Conservation (phyloP, 2,329 filamentous ascomycete species). For the Epichloe typhina region DNA sequence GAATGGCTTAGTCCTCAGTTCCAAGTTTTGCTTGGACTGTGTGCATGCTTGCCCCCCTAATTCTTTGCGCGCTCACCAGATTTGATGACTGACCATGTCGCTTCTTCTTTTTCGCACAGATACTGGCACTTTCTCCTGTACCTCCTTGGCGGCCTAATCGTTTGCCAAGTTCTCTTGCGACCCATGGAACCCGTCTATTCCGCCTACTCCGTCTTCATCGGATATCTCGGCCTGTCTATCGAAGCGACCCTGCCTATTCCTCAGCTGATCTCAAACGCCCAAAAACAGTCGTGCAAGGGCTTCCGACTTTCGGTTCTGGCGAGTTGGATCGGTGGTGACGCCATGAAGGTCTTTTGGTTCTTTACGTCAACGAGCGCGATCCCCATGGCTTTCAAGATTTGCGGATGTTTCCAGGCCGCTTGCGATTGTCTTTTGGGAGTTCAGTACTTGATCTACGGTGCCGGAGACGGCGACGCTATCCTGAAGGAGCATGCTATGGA, state of each 20-base stretch:
- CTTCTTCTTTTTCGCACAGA: constrained; percentile 12
- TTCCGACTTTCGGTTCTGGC: constrained; percentile 63
- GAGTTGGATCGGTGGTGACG: constrained; percentile 69
- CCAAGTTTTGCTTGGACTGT: too few species aligned
- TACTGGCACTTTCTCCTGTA: constrained; percentile 71
- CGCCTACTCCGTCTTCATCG: constrained; percentile 54
- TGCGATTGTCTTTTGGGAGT: constrained; percentile 64
- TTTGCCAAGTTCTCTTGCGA: constrained; percentile 54
- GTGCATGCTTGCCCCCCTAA: too few species aligned
- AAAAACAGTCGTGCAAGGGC: constrained; percentile 57
- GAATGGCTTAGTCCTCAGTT: too few species aligned
- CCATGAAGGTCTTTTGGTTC: constrained; percentile 83
- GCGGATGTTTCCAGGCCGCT: constrained; percentile 65
- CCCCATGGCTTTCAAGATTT: constrained; percentile 68
- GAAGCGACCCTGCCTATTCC: constrained; percentile 74
- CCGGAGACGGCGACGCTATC: constrained; percentile 24
- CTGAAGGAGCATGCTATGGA: constrained; percentile 26
- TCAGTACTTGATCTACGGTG: constrained; percentile 61
- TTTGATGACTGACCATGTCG: too few species aligned
- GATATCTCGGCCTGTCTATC: constrained; percentile 62
- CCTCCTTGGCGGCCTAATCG: constrained; percentile 46
- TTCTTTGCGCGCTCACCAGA: too few species aligned
- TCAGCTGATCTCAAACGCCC: constrained; percentile 60
- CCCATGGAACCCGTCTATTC: constrained; percentile 43
- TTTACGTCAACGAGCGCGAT: constrained; percentile 58